These are phyloP conservation scores for Mycena rebaudengoi DNA, from an alignment of 768 basidiomycete species.

Conservation along the genomic window DNA sequence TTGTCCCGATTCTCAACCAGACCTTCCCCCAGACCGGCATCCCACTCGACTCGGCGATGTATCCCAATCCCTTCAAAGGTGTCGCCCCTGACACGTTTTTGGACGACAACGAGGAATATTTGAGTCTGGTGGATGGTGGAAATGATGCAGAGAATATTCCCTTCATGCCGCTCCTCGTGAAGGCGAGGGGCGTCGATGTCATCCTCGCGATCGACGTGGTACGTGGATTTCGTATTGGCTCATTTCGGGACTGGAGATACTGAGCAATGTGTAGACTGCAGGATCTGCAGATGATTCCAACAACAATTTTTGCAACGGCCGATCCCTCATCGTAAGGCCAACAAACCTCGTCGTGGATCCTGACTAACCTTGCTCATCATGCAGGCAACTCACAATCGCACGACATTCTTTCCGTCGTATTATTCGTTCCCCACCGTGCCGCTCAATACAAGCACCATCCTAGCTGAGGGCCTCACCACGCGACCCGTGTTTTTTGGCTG, in stretches of 20 bases:
- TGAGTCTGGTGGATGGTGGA: constrained; percentile 63
- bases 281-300: neutral
- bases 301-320: constrained; percentile 4
- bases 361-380: neutral
- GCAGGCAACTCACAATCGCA: constrained; percentile 19
- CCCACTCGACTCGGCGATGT: neutral
- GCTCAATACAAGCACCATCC: constrained; percentile 41
- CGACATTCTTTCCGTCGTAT: constrained; percentile 10
- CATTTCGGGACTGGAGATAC: constrained; percentile 41
- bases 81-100: constrained; percentile 46
- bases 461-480: constrained; percentile 51
- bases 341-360: neutral
- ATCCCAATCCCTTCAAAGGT: constrained; percentile 49
- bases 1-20: constrained; percentile 33
- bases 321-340: constrained; percentile 4
- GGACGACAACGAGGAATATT: constrained; percentile 46
- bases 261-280: constrained; percentile 54
- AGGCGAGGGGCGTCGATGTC: constrained; percentile 61
- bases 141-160: constrained; percentile 62
- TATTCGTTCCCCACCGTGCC: constrained; percentile 55
- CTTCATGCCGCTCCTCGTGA: constrained; percentile 61
- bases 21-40: constrained; percentile 31
- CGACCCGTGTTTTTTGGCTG: constrained; percentile 71
- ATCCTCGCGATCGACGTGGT: constrained; percentile 65
- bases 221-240: neutral